Percentiles rank a stretch among this genome's conserved stretches.
Conservation (phyloP, 345 rosid species). For the Excoecaria agallocha region DNA sequence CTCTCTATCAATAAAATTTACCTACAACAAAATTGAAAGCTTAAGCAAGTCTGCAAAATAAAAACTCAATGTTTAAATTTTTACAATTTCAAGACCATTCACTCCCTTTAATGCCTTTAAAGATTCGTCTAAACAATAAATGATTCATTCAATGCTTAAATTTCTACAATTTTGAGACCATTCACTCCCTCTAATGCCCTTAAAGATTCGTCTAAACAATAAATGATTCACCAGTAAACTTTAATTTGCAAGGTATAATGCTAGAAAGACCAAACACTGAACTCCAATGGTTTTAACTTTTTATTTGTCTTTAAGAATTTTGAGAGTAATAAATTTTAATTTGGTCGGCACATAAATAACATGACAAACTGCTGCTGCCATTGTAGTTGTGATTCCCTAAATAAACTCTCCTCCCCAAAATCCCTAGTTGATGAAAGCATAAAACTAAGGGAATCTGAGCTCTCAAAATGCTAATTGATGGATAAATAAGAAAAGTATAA, state of each 20-base stretch:
- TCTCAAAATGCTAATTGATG: neutral
- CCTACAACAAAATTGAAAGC: conserved; percentile 27
- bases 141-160: neutral
- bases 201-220: neutral
- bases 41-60: neutral
- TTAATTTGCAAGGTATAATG: neutral
- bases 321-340: no score
- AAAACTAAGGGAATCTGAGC: neutral
- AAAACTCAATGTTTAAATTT: no score
- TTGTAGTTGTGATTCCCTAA: neutral
- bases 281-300: neutral
- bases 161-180: no score
- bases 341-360: neutral
- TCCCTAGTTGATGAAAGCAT: neutral
- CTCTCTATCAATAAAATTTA: conserved; percentile 24
- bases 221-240: neutral
- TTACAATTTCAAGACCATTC: neutral
- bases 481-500: neutral
- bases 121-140: neutral
- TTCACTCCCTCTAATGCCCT: neutral
- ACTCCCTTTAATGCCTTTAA: neutral
- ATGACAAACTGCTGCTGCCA: no score
- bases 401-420: neutral
- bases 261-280: neutral
- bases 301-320: neutral